These are phyloP conservation scores for Pseudovirgaria hyperparasitica DNA, from an alignment of 2,329 filamentous ascomycete species.

Conservation along the genomic window DNA sequence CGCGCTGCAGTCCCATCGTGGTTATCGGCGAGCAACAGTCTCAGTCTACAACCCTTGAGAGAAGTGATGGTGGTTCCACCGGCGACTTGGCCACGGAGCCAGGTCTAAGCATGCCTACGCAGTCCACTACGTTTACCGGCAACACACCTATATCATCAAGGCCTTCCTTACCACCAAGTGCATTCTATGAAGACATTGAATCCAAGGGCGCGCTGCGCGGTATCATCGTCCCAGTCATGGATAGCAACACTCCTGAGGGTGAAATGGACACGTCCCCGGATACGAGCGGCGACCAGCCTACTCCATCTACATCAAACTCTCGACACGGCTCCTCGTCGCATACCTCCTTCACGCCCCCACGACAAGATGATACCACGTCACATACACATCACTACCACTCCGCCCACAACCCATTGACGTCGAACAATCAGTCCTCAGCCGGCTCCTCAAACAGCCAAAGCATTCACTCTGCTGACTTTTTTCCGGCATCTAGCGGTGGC, in stretches of 20 bases:
- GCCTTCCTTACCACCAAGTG: not conserved
- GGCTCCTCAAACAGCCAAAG: too few species aligned
- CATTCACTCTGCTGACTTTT: conserved; percentile 9
- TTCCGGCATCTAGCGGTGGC: conserved; percentile 5
- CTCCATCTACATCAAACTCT: conserved; percentile 19
- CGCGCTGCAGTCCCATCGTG: too few species aligned
- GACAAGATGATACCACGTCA: conserved; percentile 10
- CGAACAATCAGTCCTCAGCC: conserved; percentile 1
- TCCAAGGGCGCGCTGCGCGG: conserved; percentile 1
- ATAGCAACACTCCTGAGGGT: conserved; percentile 9
- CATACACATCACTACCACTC: conserved; percentile 11
- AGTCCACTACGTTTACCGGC: conserved; percentile 3
- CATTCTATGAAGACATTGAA: not conserved
- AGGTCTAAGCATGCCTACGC: conserved; percentile 1
- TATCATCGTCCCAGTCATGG: conserved; percentile 1
- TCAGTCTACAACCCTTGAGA: too few species aligned
- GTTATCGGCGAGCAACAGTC: too few species aligned
- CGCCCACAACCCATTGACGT: conserved; percentile 3
- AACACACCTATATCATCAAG: not conserved
- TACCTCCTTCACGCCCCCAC: conserved; percentile 20
- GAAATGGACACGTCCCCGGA: conserved; percentile 26
- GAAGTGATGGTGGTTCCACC: not conserved
- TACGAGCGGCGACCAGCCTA: conserved; percentile 14
- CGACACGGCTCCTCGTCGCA: conserved; percentile 20
- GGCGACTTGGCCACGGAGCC: not conserved